Base-by-base conservation (phyloP, 2,329 filamentous ascomycete genomes). In the Cordyceps fumosorosea region DNA sequence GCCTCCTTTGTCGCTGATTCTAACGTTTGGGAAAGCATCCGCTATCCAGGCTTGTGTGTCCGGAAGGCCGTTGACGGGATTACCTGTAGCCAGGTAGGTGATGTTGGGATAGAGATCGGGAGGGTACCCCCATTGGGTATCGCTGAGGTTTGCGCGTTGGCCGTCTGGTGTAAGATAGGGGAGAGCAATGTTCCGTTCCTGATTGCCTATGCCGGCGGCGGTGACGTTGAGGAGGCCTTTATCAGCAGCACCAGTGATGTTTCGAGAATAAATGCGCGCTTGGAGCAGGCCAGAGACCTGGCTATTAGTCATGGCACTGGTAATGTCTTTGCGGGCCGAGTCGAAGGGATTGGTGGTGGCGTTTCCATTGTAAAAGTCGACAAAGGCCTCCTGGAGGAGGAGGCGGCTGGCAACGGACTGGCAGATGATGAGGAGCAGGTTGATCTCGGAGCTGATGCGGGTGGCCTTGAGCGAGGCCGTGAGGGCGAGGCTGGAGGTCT, bases 391-490 rank as follows among this genome's bases (percentile, higher is more conserved):
- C 67, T 89, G 86, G 18, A 89, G 74, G 22, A 88, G 72, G 20
- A 88, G 73, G 64, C 86, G 80, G 0, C 90, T 92, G 8, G 88
- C 80, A 54, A 95, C 88, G 62, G 89, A 88, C 60, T 82, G 80
- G 70, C 87, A 89, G 64, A 87, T 88, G 40, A 89, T 89, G 76
- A 93, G 85, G 67, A 96, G 84, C 56, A 96, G 82, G 57, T 90
- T 81, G 62, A 97, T 83, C 71, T 91, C 89, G 61, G 90, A 88
- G 7, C 89, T 81, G 65, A 97, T 82, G 71, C 93, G 89, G 32
- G 89, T 87, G 26, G 93, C 89, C 74, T 96, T 96, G 71, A 96
- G 85, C 3, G 89, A 92, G 7, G 93, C 93, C 1, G 91, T 91
- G 65, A 96, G 80, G 29, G 86, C 79, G 55, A 97, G 84, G 57